phyloP scores from a whole-genome alignment of 306 rosid species.

The Sechiopsis laciniata region DNA sequence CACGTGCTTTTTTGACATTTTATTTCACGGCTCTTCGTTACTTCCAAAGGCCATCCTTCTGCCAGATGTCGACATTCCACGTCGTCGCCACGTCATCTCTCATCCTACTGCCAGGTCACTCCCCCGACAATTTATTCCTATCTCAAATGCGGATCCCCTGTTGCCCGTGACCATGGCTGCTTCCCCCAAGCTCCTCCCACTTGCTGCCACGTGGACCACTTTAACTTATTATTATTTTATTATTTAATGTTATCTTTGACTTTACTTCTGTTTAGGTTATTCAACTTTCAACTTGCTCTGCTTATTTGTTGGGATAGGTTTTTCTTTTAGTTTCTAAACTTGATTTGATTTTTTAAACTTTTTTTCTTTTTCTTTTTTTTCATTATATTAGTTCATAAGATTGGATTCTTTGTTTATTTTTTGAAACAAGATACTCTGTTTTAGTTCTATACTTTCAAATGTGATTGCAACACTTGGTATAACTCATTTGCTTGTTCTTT shows the following conservation, averaged over 20 bases:
- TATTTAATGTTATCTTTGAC: neutral
- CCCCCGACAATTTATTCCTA: too few species aligned
- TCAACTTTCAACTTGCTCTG: neutral
- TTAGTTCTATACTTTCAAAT: too few species aligned
- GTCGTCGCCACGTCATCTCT: constrained; percentile 1
- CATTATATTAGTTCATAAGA: too few species aligned
- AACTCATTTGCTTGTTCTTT: too few species aligned
- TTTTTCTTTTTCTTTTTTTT: too few species aligned
- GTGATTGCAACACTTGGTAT: too few species aligned
- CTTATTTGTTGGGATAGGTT: too few species aligned
- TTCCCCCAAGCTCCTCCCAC: constrained; percentile 16
- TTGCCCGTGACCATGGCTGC: neutral
- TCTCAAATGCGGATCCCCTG: constrained; percentile 10
- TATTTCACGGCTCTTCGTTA: constrained; percentile 30
- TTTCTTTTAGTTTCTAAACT: too few species aligned
- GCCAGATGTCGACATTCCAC: constrained; percentile 22
- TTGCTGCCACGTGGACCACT: constrained; percentile 5
- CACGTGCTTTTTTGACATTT: constrained; percentile 1
- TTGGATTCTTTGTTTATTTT: too few species aligned
- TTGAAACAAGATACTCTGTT: too few species aligned
- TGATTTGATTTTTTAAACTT: too few species aligned
- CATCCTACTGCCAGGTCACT: constrained; percentile 1
- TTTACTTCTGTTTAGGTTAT: neutral
- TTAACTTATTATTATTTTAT: neutral
- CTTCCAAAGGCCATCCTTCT: constrained; percentile 43